Percentiles rank a stretch among this genome's conserved stretches.
These are phyloP conservation scores for Apostasia shenzhenica DNA, from an alignment of 106 monocot genomes.

Conservation along the genomic window DNA sequence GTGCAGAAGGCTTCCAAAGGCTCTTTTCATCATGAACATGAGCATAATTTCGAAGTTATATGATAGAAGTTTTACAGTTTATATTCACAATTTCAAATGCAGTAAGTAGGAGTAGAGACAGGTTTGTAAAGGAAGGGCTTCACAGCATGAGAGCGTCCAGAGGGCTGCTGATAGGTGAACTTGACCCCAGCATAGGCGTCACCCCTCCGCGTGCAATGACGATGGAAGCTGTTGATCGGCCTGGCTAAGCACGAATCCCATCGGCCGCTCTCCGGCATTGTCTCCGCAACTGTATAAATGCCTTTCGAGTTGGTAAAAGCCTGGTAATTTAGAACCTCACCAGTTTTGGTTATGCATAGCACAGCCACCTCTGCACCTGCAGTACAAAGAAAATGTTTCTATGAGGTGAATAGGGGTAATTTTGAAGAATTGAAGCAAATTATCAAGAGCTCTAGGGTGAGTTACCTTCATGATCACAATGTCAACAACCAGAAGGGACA, in stretches of 20 bases:
- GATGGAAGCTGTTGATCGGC: slow-evolving; percentile 46
- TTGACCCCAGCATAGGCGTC: slow-evolving; percentile 43
- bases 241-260: slow-evolving; percentile 65
- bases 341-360: slow-evolving; percentile 86
- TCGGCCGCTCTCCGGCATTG: slow-evolving; percentile 71
- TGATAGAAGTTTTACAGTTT: too few species aligned
- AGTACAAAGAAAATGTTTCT: not conserved
- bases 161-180: slow-evolving; percentile 41
- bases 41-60: too few species aligned
- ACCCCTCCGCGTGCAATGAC: slow-evolving; percentile 34
- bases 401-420: not conserved
- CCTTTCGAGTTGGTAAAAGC: slow-evolving; percentile 79
- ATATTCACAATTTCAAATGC: slow-evolving; percentile 7
- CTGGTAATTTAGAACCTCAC: slow-evolving; percentile 85
- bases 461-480: too few species aligned
- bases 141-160: slow-evolving; percentile 33
- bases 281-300: slow-evolving; percentile 66
- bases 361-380: slow-evolving; percentile 86
- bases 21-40: too few species aligned
- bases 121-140: slow-evolving; percentile 50
- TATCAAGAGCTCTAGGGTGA: too few species aligned
- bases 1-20: too few species aligned
- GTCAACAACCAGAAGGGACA: too few species aligned
- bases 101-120: slow-evolving; percentile 29
- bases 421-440: too few species aligned